Conservation (phyloP, 345 rosid species). For the Rhodamnia argentea region DNA sequence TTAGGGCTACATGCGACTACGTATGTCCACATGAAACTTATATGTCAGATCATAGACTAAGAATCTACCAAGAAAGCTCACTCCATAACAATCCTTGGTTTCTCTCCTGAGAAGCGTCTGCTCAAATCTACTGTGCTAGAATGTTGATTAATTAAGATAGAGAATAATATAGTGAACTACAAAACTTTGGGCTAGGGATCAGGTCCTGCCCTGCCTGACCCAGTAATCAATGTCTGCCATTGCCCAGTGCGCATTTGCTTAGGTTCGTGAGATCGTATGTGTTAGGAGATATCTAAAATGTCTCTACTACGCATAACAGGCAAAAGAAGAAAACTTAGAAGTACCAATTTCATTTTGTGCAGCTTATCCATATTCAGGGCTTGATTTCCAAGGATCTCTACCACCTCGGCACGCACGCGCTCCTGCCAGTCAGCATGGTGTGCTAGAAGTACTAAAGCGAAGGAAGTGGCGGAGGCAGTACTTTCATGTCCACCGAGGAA, state of each 20-base stretch:
- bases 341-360: constrained; percentile 14
- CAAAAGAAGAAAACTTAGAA: background rate
- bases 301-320: background rate
- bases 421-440: constrained; percentile 11
- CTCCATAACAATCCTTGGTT: background rate
- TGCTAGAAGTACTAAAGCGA: constrained; percentile 16
- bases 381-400: constrained; percentile 5
- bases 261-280: background rate
- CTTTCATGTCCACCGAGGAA: constrained; percentile 20
- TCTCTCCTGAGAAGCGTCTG: background rate
- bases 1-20: background rate
- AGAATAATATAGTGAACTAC: background rate
- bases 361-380: constrained; percentile 10
- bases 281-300: too few species aligned
- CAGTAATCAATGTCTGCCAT: background rate
- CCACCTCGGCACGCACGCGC: constrained; percentile 6
- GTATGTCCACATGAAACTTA: background rate
- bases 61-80: background rate
- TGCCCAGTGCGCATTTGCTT: background rate
- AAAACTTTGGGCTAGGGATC: background rate
- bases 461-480: constrained; percentile 5
- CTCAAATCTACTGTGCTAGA: background rate
- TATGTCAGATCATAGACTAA: background rate
- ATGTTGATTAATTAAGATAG: background rate
- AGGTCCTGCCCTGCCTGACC: background rate